phyloP scores from a whole-genome alignment of 371 early-diverging fungal genomes.

The Haplosporangium sp. region DNA sequence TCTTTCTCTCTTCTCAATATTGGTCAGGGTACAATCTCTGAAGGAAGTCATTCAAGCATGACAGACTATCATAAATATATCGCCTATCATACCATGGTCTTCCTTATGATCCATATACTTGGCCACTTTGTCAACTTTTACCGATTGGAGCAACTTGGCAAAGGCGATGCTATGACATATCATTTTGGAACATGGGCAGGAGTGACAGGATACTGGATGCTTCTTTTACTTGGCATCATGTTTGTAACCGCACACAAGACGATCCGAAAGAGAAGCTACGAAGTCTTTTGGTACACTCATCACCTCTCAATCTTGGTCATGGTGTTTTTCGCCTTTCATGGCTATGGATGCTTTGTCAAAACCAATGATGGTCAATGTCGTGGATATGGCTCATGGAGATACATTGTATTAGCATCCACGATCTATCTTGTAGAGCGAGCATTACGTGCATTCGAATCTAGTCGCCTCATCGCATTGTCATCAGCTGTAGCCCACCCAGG shows the following conservation, averaged over 20 bases:
- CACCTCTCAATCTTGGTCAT: constrained; percentile 73
- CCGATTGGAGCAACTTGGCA: constrained; percentile 53
- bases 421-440: constrained; percentile 73
- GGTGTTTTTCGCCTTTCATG: constrained; percentile 69
- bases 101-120: constrained; percentile 67
- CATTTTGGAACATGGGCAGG: constrained; percentile 68
- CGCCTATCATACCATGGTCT: constrained; percentile 72
- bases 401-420: constrained; percentile 60
- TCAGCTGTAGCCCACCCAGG: constrained; percentile 78
- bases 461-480: constrained; percentile 57
- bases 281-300: constrained; percentile 83
- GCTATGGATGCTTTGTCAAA: constrained; percentile 73
- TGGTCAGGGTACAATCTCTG: constrained; percentile 67
- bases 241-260: constrained; percentile 65
- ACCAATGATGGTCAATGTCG: constrained; percentile 59
- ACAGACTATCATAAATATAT: constrained; percentile 73
- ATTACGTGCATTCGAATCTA: constrained; percentile 65
- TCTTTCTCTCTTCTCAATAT: constrained; percentile 63
- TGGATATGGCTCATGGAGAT: constrained; percentile 63
- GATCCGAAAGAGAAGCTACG: constrained; percentile 68
- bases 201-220: constrained; percentile 75
- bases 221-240: constrained; percentile 70
- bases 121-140: constrained; percentile 70
- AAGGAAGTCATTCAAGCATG: constrained; percentile 38
- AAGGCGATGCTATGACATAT: constrained; percentile 48